These are phyloP conservation scores for Aspergillus brasiliensis DNA, from an alignment of 2,329 filamentous ascomycete genomes.

Conservation along the genomic window DNA sequence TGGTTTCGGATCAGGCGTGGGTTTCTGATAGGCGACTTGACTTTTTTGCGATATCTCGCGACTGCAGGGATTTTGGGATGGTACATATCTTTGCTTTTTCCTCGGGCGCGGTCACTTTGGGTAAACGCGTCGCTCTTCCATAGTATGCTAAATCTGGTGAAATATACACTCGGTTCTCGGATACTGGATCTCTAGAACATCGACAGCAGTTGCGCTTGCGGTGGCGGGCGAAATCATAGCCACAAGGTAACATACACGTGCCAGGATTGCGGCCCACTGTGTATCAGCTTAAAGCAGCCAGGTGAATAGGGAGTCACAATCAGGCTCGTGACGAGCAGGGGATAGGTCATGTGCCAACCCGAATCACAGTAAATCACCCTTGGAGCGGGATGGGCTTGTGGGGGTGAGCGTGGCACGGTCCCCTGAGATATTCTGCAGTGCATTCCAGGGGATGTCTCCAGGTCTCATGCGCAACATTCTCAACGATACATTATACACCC, in stretches of 20 bases:
- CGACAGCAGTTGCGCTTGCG: background rate
- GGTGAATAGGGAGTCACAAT: background rate
- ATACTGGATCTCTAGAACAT: background rate
- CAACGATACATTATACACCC: background rate
- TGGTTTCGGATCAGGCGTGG: background rate
- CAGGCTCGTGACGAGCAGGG: slow-evolving; percentile 6
- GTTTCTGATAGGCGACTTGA: background rate
- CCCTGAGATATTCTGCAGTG: background rate
- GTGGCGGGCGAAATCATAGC: background rate
- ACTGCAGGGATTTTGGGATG: slow-evolving; percentile 7
- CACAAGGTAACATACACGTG: slow-evolving; percentile 1
- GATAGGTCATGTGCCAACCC: slow-evolving; percentile 13
- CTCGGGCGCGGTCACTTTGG: slow-evolving; percentile 2
- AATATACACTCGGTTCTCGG: slow-evolving; percentile 12
- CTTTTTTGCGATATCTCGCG: background rate
- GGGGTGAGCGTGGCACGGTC: slow-evolving; percentile 11
- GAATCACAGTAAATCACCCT: background rate
- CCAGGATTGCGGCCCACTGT: background rate
- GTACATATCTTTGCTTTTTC: slow-evolving; percentile 10
- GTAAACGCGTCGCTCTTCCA: background rate
- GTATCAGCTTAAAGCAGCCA: background rate
- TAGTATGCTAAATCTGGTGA: slow-evolving; percentile 2
- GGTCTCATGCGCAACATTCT: background rate
- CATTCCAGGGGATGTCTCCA: background rate
- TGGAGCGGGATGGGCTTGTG: background rate